Conservation (phyloP, 257 asterid genomes). For the Thymus mandschuricus region DNA sequence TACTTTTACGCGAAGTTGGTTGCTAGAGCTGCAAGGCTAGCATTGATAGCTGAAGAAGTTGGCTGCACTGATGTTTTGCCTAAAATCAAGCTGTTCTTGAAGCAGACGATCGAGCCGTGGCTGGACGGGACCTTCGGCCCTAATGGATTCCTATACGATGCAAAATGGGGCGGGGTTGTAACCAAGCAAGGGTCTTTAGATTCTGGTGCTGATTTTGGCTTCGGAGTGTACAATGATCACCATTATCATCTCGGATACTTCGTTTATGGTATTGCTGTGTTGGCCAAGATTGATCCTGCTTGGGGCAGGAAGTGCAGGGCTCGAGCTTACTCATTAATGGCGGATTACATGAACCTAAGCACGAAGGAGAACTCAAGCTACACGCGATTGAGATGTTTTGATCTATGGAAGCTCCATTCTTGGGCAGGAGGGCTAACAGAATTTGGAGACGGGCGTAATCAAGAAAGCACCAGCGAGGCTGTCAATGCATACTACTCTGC, state of each 20-base stretch:
- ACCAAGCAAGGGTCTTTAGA: slow-evolving; percentile 77
- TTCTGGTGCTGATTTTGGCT: slow-evolving; percentile 91
- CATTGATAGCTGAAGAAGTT: slow-evolving; percentile 91
- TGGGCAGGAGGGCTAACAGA: slow-evolving; percentile 98
- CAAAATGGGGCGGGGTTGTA: slow-evolving; percentile 93
- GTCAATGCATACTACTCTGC: slow-evolving; percentile 89
- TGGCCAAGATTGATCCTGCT: slow-evolving; percentile 80
- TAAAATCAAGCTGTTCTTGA: slow-evolving; percentile 63
- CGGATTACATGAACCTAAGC: slow-evolving; percentile 81
- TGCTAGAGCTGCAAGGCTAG: slow-evolving; percentile 97
- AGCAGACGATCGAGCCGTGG: slow-evolving; percentile 94
- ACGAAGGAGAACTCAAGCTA: slow-evolving; percentile 52
- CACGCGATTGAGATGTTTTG: slow-evolving; percentile 82
- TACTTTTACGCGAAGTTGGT: slow-evolving; percentile 82
- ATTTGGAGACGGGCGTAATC: slow-evolving; percentile 90
- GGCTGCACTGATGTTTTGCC: slow-evolving; percentile 65
- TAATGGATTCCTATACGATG: slow-evolving; percentile 79
- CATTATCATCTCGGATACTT: slow-evolving; percentile 92
- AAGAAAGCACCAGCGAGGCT: slow-evolving; percentile 96
- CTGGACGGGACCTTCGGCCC: slow-evolving; percentile 71
- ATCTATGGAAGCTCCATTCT: slow-evolving; percentile 83
- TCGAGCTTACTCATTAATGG: slow-evolving; percentile 81
- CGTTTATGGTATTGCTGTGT: slow-evolving; percentile 79
- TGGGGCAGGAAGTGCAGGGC: slow-evolving; percentile 88
- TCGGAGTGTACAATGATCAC: slow-evolving; percentile 86